These are phyloP conservation scores for Oropetium thomaeum DNA, from an alignment of 176 grass and related monocot species.

Conservation along the genomic window DNA sequence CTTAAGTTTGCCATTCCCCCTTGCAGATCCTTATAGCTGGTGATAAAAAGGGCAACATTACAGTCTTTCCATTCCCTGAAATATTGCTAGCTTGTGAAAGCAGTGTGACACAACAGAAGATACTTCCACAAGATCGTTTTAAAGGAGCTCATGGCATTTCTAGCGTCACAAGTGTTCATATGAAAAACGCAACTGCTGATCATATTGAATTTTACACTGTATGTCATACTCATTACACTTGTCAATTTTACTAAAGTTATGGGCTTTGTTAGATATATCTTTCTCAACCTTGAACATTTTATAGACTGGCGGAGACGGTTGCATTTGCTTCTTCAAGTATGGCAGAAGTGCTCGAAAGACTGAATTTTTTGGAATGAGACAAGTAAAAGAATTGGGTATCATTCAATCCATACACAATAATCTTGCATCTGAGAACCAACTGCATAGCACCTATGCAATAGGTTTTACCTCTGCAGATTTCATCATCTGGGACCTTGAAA, in stretches of 20 bases:
- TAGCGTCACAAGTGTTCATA: conserved; percentile 75
- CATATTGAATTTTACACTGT: conserved; percentile 70
- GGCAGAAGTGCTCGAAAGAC: conserved; percentile 41
- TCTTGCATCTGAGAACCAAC: conserved; percentile 21
- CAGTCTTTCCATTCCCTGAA: conserved; percentile 62
- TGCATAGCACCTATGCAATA: conserved; percentile 55
- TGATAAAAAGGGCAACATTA: conserved; percentile 93
- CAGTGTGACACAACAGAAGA: conserved; percentile 37
- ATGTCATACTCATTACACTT: conserved; percentile 29
- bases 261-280: conserved; percentile 4
- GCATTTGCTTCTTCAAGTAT: conserved; percentile 91
- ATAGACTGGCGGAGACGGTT: conserved; percentile 95
- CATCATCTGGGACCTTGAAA: conserved; percentile 88
- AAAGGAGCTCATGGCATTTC: conserved; percentile 98
- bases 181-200: conserved; percentile 42
- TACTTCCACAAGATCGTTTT: conserved; percentile 56
- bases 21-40: conserved; percentile 80
- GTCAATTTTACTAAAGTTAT: conserved; percentile 27
- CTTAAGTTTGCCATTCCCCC: not conserved
- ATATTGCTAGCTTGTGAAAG: conserved; percentile 13
- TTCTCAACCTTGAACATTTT: conserved; percentile 43
- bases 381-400: conserved; percentile 88
- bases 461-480: conserved; percentile 96
- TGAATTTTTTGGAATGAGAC: conserved; percentile 86
- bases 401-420: conserved; percentile 56